Percentiles rank a stretch among this genome's conserved stretches.
phyloP scores from a whole-genome alignment of 148 eudicot species.

The Spergularia bocconei region DNA sequence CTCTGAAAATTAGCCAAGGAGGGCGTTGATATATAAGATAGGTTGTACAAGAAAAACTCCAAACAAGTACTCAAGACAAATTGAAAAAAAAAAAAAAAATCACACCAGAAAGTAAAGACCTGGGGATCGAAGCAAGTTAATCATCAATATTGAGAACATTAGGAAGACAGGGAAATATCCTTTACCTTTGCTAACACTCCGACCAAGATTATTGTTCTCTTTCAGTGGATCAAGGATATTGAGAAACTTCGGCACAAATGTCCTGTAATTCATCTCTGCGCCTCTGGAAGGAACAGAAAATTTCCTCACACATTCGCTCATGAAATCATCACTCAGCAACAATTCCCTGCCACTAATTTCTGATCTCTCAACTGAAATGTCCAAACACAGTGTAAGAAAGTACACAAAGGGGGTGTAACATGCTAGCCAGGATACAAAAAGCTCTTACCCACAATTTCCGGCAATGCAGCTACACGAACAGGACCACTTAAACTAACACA shows the following conservation, averaged over 20 bases:
- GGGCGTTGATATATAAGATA: background rate
- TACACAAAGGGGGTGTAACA: background rate
- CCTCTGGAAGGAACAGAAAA: slow-evolving; percentile 71
- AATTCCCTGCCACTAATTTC: slow-evolving; percentile 51
- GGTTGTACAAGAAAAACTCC: background rate
- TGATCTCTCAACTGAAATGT: slow-evolving; percentile 62
- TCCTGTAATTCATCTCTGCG: slow-evolving; percentile 39
- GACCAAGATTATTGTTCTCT: slow-evolving; percentile 89
- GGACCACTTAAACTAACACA: slow-evolving; percentile 78
- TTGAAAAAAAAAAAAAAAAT: background rate
- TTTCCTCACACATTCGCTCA: slow-evolving; percentile 50
- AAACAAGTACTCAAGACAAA: background rate
- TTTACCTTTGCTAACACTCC: slow-evolving; percentile 91
- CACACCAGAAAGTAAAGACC: background rate
- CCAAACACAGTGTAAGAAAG: slow-evolving; percentile 5
- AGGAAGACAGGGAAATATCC: background rate
- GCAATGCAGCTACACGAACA: slow-evolving; percentile 62
- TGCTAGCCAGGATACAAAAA: background rate
- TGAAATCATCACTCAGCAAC: slow-evolving; percentile 59
- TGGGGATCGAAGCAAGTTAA: background rate
- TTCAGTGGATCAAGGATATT: slow-evolving; percentile 92
- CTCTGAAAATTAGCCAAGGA: no score
- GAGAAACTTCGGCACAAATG: slow-evolving; percentile 60
- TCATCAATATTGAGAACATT: no score
- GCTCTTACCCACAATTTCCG: slow-evolving; percentile 67